These are phyloP conservation scores for Botrytis cinerea DNA, from an alignment of 2,329 filamentous ascomycete species.

Conservation along the genomic window DNA sequence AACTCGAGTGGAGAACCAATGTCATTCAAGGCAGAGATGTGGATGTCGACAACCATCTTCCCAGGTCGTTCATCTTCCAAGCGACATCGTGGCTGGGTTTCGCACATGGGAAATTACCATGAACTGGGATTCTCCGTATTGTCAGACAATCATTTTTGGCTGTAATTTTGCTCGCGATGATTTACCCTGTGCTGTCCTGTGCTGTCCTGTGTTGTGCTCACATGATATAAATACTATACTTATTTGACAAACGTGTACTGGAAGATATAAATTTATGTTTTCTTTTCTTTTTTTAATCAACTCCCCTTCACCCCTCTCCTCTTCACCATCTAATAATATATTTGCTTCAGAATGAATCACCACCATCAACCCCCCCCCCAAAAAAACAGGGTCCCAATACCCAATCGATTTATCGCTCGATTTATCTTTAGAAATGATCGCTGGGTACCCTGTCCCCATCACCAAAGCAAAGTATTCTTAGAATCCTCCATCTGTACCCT, in stretches of 20 bases:
- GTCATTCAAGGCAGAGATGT: not conserved
- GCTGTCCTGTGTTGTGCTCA: not conserved
- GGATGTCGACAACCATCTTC: not conserved
- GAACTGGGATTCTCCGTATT: not conserved
- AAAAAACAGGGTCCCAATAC: not conserved
- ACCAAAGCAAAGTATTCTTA: not conserved
- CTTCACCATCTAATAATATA: not conserved
- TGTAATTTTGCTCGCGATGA: not conserved
- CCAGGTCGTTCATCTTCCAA: too few relatives aligned
- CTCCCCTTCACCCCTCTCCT: too few relatives aligned
- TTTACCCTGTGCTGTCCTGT: too few relatives aligned
- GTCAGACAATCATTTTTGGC: not conserved
- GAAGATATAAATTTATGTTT: too few relatives aligned
- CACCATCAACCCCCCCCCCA: not conserved
- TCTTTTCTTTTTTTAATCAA: too few relatives aligned
- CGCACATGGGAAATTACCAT: not conserved
- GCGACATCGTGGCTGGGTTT: not conserved
- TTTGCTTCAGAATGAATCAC: not conserved
- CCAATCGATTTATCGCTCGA: not conserved
- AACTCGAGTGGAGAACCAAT: not conserved
- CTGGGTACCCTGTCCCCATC: not conserved
- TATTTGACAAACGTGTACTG: too few relatives aligned
- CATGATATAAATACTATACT: not conserved
- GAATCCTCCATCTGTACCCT: too few relatives aligned
- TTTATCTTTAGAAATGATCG: conserved; percentile 6